Evolutionary conservation across 139 green algal species (phyloP), one percentile per base, ranked within the genome.

Genomic region (Chloropicon primus): DNA sequence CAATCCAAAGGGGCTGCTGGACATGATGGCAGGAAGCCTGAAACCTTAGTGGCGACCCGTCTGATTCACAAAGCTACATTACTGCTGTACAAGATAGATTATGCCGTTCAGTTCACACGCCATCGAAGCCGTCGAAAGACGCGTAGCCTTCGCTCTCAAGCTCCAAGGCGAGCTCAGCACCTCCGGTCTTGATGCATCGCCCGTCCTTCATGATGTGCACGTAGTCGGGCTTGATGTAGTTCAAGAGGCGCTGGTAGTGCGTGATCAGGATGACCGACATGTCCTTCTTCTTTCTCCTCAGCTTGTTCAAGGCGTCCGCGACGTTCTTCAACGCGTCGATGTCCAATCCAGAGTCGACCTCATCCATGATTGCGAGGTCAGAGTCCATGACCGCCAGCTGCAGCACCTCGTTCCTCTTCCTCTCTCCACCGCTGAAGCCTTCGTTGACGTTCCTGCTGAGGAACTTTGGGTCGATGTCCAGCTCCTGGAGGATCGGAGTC

Each of bases 381-480:
- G 84, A 87, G 83, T 97, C 92, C 5, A 97, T 80, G 17, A 98
- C 96, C 23, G 95, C 91, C 26, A 99, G 84, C 87, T 97, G 92
- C 75, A 94, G 54, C 24, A 93, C 91, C 81, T 99, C 96, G 79
- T 99, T 99, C 21, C 96, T 86, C 87, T 99, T 99, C 89, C 97
- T 98, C 83, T 99, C 96, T 28, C 96, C 96, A 22, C 95, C 95
- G 17, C 86, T 94, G 86, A 99, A 99, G 53, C 94, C 94, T 80
- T 98, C 91, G 84, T 99, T 99, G 10, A 99, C 96, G 81, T 98
- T 97, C 54, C 96, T 85, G 82, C 96, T 94, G 26, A 99, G 86
- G 86, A 97, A 99, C 22, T 84, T 91, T 24, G 91, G 84, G 79
- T 99, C 93, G 94, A 99, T 99, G 76, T 97, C 96, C 24, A 74